Conservation (phyloP, 345 rosid genomes). For the Anastatica hierochuntica region DNA sequence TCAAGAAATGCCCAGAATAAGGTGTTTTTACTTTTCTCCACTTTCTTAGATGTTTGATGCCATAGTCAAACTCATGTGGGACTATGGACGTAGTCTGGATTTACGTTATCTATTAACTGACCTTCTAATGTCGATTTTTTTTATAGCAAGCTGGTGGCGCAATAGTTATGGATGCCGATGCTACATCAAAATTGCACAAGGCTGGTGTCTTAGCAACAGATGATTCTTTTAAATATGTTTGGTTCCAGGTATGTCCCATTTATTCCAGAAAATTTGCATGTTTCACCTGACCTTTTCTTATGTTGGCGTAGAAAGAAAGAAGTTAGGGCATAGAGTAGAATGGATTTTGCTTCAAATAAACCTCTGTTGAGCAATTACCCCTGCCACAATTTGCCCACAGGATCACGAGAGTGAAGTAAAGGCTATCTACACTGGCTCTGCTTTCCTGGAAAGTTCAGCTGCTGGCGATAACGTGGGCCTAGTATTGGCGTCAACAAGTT, state of each 20-base stretch:
- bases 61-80: neutral
- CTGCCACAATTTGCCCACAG: slow-evolving; percentile 27
- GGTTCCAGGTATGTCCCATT: slow-evolving; percentile 36
- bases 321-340: neutral
- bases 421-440: slow-evolving; percentile 81
- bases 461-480: slow-evolving; percentile 55
- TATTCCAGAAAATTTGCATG: neutral
- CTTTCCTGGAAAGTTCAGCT: slow-evolving; percentile 44
- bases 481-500: slow-evolving; percentile 67
- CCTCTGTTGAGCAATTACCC: neutral
- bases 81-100: neutral
- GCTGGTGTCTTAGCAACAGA: slow-evolving; percentile 58
- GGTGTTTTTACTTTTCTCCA: slow-evolving; percentile 28
- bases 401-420: slow-evolving; percentile 59
- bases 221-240: slow-evolving; percentile 66
- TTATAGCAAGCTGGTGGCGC: slow-evolving; percentile 84
- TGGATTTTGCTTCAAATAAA: neutral
- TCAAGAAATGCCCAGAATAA: slow-evolving; percentile 86
- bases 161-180: slow-evolving; percentile 87
- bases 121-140: slow-evolving; percentile 3
- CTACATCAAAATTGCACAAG: slow-evolving; percentile 71
- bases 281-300: neutral
- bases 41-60: neutral
- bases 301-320: neutral
- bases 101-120: neutral